A percentile compares a stretch with the other conserved stretches of the same genome.
Conservation (phyloP, 495 filamentous ascomycete species). For the Xylaria telfairii region DNA sequence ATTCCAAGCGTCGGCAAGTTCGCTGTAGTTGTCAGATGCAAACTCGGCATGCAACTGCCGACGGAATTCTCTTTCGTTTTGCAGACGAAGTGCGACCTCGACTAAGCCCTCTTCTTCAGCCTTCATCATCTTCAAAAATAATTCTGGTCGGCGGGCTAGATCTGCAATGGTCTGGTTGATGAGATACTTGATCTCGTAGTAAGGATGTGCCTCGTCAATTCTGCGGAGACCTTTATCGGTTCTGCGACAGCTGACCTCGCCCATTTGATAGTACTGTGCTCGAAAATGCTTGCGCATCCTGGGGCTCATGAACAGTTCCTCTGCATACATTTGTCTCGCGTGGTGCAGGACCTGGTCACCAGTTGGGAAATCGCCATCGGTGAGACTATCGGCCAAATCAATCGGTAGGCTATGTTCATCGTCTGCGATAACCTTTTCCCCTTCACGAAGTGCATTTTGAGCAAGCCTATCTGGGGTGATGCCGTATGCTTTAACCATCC, state of each 20-base stretch:
- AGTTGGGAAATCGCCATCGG: conserved; percentile 75
- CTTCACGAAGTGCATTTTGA: conserved; percentile 78
- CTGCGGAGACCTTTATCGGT: conserved; percentile 94
- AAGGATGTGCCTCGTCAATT: conserved; percentile 94
- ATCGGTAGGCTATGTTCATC: conserved; percentile 78
- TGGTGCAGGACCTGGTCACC: conserved; percentile 75
- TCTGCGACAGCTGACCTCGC: conserved; percentile 81
- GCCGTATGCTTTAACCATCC: conserved; percentile 85
- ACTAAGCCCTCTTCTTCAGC: conserved; percentile 92
- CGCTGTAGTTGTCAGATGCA: conserved; percentile 91
- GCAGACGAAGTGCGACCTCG: conserved; percentile 78
- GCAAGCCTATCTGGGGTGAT: conserved; percentile 89
- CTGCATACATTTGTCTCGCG: conserved; percentile 85
- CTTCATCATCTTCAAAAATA: conserved; percentile 94
- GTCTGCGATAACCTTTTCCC: conserved; percentile 79
- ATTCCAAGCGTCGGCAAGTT: conserved; percentile 96
- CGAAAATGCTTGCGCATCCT: conserved; percentile 89
- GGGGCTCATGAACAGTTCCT: conserved; percentile 87
- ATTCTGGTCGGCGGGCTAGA: conserved; percentile 80
- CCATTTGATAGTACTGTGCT: conserved; percentile 78
- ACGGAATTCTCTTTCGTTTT: conserved; percentile 75
- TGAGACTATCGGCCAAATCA: conserved; percentile 79
- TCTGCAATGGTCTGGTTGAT: conserved; percentile 82
- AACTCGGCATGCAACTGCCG: conserved; percentile 79
- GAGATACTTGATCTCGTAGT: conserved; percentile 98